phyloP scores from a whole-genome alignment of 257 asterid species.

The Rubia yunnanensis region DNA sequence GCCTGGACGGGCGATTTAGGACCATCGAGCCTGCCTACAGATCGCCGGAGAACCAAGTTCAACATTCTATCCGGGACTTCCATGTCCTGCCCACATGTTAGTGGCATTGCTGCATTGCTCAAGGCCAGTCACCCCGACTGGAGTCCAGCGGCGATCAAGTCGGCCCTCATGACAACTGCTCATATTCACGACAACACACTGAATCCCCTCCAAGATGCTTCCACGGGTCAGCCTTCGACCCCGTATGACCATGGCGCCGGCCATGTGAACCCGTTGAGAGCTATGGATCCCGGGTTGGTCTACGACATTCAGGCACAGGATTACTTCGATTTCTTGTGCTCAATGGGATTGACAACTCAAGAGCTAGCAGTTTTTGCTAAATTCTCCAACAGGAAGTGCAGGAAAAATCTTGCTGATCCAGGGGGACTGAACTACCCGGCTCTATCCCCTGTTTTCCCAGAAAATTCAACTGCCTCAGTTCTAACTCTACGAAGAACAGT shows the following conservation, averaged over 20 bases:
- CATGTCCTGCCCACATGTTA: conserved; percentile 94
- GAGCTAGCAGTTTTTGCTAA: conserved; percentile 61
- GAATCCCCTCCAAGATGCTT: conserved; percentile 51
- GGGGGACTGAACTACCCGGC: conserved; percentile 88
- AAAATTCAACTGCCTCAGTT: conserved; percentile 21
- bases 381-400: conserved; percentile 49
- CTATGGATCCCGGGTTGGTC: conserved; percentile 66
- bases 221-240: conserved; percentile 38
- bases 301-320: conserved; percentile 74
- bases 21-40: conserved; percentile 70
- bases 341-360: conserved; percentile 42
- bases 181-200: conserved; percentile 61
- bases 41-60: conserved; percentile 59
- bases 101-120: conserved; percentile 78
- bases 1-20: conserved; percentile 81
- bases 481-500: conserved; percentile 50
- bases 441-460: conserved; percentile 57
- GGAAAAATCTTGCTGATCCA: conserved; percentile 22
- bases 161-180: conserved; percentile 87
- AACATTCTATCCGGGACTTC: conserved; percentile 89
- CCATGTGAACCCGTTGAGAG: conserved; percentile 62
- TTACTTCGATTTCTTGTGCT: conserved; percentile 73
- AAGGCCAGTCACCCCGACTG: conserved; percentile 70
- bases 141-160: conserved; percentile 85
- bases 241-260: conserved; percentile 92